Evolutionary conservation across 345 rosid species (phyloP).

Genomic region (Dipteronia dyeriana): DNA sequence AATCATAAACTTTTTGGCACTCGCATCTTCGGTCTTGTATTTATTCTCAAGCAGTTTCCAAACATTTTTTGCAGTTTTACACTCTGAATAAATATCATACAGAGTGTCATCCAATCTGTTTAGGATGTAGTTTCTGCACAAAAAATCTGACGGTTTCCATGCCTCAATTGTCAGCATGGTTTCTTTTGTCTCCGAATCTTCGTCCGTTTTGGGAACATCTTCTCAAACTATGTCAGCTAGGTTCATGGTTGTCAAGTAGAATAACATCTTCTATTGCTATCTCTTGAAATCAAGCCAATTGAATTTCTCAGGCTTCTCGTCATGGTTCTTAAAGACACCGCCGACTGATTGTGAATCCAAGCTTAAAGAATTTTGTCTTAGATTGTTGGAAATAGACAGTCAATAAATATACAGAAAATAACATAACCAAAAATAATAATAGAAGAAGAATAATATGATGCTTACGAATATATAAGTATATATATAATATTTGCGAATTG

Average conservation of each 20-base stretch:
- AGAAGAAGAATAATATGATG: no score
- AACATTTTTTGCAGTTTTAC: background rate
- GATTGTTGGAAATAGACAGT: no score
- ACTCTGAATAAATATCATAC: no score
- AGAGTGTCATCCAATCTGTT: background rate
- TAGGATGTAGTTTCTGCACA: background rate
- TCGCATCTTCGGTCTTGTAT: no score
- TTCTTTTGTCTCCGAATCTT: background rate
- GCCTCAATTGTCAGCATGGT: background rate
- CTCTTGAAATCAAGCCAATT: background rate
- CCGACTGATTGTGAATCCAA: no score
- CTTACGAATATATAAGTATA: no score
- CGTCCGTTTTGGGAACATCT: background rate
- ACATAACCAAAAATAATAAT: no score
- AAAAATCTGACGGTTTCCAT: background rate
- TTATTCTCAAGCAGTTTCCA: background rate
- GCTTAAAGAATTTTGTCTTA: no score
- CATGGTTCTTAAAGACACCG: no score
- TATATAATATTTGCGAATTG: no score
- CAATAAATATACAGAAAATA: no score
- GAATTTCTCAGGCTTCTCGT: background rate
- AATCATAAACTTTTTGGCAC: no score
- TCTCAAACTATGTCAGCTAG: background rate
- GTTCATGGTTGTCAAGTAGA: background rate
- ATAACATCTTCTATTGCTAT: background rate